Evolutionary conservation across 257 asterid species (phyloP).

Genomic region (Jacaranda copaia): DNA sequence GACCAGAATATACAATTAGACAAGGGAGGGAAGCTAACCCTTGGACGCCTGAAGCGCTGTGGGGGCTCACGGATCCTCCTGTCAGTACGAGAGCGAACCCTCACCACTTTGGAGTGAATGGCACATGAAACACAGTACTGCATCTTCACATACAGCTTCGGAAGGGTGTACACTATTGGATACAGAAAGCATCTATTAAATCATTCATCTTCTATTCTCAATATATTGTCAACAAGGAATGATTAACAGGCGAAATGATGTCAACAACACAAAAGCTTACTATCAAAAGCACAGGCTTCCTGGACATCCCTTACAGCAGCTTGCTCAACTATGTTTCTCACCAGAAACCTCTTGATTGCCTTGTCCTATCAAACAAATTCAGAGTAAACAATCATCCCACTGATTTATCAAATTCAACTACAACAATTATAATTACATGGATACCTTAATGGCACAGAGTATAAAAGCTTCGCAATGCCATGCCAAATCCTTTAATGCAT

Average conservation of each 20-base stretch:
- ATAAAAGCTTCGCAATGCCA: no score
- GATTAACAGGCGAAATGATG: not conserved
- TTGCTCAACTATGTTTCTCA: constrained; percentile 91
- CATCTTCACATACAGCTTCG: constrained; percentile 91
- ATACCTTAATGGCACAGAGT: not conserved
- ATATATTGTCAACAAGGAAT: not conserved
- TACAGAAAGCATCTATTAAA: constrained; percentile 1
- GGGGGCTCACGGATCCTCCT: constrained; percentile 91
- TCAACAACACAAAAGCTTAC: constrained; percentile 41
- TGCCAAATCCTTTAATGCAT: not conserved
- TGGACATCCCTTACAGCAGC: constrained; percentile 97
- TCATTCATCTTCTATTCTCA: not conserved
- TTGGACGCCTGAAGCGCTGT: constrained; percentile 68
- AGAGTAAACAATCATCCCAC: not conserved
- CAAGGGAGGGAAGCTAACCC: constrained; percentile 46
- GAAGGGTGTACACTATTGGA: constrained; percentile 57
- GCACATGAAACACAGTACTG: constrained; percentile 88
- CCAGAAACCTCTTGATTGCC: constrained; percentile 89
- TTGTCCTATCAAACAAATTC: constrained; percentile 59
- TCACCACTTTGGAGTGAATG: constrained; percentile 90
- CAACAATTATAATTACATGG: not conserved
- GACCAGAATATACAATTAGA: not conserved
- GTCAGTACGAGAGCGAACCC: constrained; percentile 82
- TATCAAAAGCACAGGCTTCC: constrained; percentile 89
- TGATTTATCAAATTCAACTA: not conserved